phyloP scores from a whole-genome alignment of 768 basidiomycete genomes.

The Lentinus brumalis region DNA sequence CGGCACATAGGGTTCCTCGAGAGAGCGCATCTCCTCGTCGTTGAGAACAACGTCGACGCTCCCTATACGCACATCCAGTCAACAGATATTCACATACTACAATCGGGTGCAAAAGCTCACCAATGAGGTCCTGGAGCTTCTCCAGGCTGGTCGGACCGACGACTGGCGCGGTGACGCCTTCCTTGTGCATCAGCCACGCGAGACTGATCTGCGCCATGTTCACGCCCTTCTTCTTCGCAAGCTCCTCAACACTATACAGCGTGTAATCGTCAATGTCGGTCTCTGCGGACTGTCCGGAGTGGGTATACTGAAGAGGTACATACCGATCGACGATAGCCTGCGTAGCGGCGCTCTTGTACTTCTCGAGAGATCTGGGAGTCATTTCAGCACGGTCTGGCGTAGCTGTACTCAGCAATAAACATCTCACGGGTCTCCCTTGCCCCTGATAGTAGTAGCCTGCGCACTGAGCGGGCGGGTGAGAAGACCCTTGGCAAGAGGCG shows the following conservation, averaged over 20 bases:
- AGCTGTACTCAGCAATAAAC: too few relatives aligned
- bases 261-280: not conserved
- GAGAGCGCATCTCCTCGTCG: slow-evolving; percentile 41
- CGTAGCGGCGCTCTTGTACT: not conserved
- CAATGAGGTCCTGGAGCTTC: slow-evolving; percentile 42
- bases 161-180: slow-evolving; percentile 42
- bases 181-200: slow-evolving; percentile 38
- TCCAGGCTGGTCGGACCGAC: slow-evolving; percentile 41
- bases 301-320: too few relatives aligned
- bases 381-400: too few relatives aligned
- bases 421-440: not conserved
- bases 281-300: too few relatives aligned
- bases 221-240: slow-evolving; percentile 43
- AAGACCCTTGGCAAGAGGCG: slow-evolving; percentile 38
- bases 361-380: too few relatives aligned
- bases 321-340: not conserved
- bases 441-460: slow-evolving; percentile 26
- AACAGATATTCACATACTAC: not conserved
- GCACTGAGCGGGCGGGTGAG: slow-evolving; percentile 32
- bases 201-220: slow-evolving; percentile 47
- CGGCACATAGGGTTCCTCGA: slow-evolving; percentile 52
- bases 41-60: slow-evolving; percentile 33
- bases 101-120: not conserved
- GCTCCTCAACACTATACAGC: slow-evolving; percentile 35
- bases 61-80: slow-evolving; percentile 12